Conservation (phyloP, 225 moss, liverwort and hornwort species). For the Asterella californica region DNA sequence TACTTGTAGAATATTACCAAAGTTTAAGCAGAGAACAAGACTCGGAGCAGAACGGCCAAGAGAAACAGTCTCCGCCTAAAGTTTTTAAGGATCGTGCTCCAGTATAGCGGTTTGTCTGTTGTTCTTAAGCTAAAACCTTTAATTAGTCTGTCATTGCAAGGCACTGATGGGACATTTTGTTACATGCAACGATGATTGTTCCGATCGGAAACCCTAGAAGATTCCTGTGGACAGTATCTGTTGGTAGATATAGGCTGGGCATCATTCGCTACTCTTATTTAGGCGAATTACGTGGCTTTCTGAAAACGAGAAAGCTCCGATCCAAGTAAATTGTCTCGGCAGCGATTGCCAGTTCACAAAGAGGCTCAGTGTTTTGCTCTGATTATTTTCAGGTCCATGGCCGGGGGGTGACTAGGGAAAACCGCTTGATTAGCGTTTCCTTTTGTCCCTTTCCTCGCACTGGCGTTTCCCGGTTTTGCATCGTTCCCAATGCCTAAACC, state of each 20-base stretch:
- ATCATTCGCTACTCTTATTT: no score
- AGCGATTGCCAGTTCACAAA: conserved; percentile 24
- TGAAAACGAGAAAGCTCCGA: neutral
- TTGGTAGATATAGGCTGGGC: neutral
- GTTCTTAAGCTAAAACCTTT: neutral
- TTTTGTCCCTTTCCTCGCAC: conserved; percentile 29
- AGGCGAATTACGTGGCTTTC: neutral
- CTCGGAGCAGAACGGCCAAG: neutral
- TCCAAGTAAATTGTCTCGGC: neutral
- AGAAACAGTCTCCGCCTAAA: conserved; percentile 1
- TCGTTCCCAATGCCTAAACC: conserved; percentile 4
- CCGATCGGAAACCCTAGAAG: conserved; percentile 3
- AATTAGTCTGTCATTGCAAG: neutral
- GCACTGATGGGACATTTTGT: conserved; percentile 1
- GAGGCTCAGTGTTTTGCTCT: conserved; percentile 44
- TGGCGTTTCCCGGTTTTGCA: conserved; percentile 22
- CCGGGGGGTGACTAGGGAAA: conserved; percentile 48
- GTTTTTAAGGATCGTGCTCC: conserved; percentile 27
- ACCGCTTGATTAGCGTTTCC: conserved; percentile 28
- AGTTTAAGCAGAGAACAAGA: conserved; percentile 49
- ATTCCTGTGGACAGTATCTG: conserved; percentile 13
- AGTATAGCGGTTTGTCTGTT: conserved; percentile 15
- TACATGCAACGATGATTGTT: neutral
- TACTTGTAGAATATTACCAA: conserved; percentile 87
- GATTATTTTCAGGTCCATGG: conserved; percentile 57